Evolutionary conservation across 2,329 filamentous ascomycete genomes (phyloP), one percentile per base, ranked within the genome.

Genomic region (Elsinoe arachidis): DNA sequence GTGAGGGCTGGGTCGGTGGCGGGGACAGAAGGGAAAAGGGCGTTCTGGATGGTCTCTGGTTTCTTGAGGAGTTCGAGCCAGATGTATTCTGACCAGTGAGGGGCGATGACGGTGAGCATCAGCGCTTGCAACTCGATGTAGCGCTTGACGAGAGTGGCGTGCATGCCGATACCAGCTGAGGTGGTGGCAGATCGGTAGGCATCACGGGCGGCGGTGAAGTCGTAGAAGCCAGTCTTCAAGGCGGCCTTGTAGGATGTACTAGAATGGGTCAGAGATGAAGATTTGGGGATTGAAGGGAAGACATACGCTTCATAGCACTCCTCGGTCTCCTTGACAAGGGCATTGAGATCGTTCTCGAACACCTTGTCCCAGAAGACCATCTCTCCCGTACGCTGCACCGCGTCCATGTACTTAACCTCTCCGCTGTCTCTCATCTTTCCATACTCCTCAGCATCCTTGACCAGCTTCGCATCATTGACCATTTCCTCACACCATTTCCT

Each of bases 401-500:
- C 73, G 66, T 87, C 78, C 51, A 69, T 67, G 60, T 74, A 77
- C 70, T 76, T 77, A 62, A 74, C 67, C 37, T 72, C 67, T 62
- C 74, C 73, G 39, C 65, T 71, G 58, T 75, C 70, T 43, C 69
- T 70, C 17, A 72, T 69, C 52, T 73, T 61, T 19, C 66, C 65
- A 63, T 77, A 78, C 46, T 70, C 68, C 53, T 73, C 71, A 30
- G 68, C 71, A n/a, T 71, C 65, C 44, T 73, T 69, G 37, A 78
- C 71, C 39, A 75, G 62, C 34, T 72, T 67, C 4, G 73, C 73
- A 59, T 92, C 86, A 64, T 84, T 82, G 57, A 87, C 75, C 67
- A 88, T 81, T 68, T 96, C 89, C 73, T 97, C 90, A 61, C 88
- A 91, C 92, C 92, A 97, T 71, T 95, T 88, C 69, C 89, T 85